Percentiles rank a stretch among this genome's conserved stretches.
Conservation (phyloP, 371 early-diverging fungal species). For the Syncephalastrum racemosum region DNA sequence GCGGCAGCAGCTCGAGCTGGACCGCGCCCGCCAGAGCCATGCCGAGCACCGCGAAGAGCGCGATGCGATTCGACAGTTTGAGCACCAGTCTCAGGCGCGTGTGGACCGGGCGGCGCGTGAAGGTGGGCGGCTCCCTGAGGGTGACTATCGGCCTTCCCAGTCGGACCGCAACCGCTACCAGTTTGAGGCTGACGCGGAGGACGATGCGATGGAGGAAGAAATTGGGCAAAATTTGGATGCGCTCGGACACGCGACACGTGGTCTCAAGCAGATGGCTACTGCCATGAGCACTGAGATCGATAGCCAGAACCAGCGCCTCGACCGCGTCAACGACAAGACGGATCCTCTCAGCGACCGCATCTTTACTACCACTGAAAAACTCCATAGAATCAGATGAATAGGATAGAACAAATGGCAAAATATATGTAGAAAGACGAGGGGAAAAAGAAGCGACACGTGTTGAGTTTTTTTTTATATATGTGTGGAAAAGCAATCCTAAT, state of each 20-base stretch:
- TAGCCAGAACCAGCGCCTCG: conserved; percentile 54
- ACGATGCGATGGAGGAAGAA: conserved; percentile 73
- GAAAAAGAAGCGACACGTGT: conserved; percentile 14
- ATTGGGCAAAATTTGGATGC: conserved; percentile 76
- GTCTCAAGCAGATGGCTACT: conserved; percentile 71
- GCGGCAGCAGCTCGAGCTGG: conserved; percentile 54
- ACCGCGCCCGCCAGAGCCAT: conserved; percentile 49
- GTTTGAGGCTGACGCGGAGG: conserved; percentile 65
- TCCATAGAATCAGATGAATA: conserved; percentile 38
- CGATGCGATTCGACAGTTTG: conserved; percentile 21
- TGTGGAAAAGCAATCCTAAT: conserved; percentile 35
- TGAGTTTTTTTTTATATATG: too few relatives aligned
- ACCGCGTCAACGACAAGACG: conserved; percentile 31
- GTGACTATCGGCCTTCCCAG: conserved; percentile 46
- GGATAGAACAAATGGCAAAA: background rate
- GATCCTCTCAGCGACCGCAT: conserved; percentile 46
- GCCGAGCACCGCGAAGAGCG: conserved; percentile 45
- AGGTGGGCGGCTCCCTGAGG: conserved; percentile 29
- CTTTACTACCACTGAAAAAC: conserved; percentile 37
- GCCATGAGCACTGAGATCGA: conserved; percentile 75
- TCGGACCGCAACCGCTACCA: conserved; percentile 64
- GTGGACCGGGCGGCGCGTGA: conserved; percentile 50
- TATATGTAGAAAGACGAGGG: background rate
- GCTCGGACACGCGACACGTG: conserved; percentile 55
- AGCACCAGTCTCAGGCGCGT: conserved; percentile 36